These are phyloP conservation scores for Euphorbia celastroides DNA, from an alignment of 441 rosid species.

Conservation along the genomic window DNA sequence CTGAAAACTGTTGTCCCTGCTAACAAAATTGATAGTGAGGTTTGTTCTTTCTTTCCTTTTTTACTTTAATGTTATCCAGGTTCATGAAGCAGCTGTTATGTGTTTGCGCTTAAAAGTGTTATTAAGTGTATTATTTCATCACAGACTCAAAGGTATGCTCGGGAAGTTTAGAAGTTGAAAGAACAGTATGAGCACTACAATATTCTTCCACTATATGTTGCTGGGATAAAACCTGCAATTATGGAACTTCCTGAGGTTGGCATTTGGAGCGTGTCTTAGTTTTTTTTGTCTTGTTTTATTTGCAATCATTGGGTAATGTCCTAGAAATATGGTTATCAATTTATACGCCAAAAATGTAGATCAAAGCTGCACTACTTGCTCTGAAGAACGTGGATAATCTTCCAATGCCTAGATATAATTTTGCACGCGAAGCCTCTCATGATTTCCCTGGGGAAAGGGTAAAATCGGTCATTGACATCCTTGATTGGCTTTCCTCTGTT, in stretches of 20 bases:
- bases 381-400: conserved; percentile 61
- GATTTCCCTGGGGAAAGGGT: conserved; percentile 36
- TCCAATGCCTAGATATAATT: conserved; percentile 52
- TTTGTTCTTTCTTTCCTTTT: conserved; percentile 27
- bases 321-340: conserved; percentile 13
- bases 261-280: conserved; percentile 8
- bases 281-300: conserved; percentile 16
- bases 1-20: conserved; percentile 52
- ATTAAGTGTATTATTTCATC: conserved; percentile 13
- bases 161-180: conserved; percentile 65
- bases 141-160: conserved; percentile 61
- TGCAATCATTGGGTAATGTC: conserved; percentile 12
- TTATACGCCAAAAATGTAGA: conserved; percentile 36
- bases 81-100: conserved; percentile 11
- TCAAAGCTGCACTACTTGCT: conserved; percentile 75
- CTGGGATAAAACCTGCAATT: conserved; percentile 66
- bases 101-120: background rate
- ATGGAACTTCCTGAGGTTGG: conserved; percentile 94
- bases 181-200: conserved; percentile 65
- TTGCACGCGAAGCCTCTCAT: conserved; percentile 21
- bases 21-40: conserved; percentile 59
- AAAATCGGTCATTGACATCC: conserved; percentile 54
- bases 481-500: conserved; percentile 88
- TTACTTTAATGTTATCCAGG: background rate
- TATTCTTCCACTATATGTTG: conserved; percentile 76